These are phyloP conservation scores for Gossypium australe DNA, from an alignment of 345 rosid species.

Conservation along the genomic window DNA sequence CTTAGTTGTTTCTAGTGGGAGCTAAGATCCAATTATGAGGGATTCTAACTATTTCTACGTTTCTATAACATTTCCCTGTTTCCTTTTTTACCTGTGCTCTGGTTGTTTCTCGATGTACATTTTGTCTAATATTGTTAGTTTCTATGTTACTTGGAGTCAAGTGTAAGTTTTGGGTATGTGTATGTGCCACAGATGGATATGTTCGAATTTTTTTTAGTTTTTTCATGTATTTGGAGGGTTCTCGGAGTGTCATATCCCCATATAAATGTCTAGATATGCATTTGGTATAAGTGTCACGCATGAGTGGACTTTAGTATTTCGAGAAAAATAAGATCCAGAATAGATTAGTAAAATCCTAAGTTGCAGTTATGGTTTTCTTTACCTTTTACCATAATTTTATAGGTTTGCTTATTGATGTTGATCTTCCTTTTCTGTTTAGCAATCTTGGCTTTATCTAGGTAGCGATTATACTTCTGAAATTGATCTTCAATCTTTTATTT, in stretches of 20 bases:
- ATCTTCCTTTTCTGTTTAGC: background rate
- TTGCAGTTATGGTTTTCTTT: too few relatives aligned
- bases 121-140: background rate
- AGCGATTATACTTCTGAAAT: background rate
- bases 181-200: background rate
- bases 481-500: background rate
- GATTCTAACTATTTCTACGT: background rate
- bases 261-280: background rate
- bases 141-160: background rate
- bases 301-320: too few relatives aligned
- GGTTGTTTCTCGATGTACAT: background rate
- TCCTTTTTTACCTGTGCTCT: background rate
- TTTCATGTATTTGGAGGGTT: background rate
- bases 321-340: too few relatives aligned
- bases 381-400: too few relatives aligned
- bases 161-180: background rate
- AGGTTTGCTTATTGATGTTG: background rate
- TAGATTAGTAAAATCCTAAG: too few relatives aligned
- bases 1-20: too few relatives aligned
- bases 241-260: background rate
- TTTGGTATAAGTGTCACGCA: too few relatives aligned
- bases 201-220: background rate
- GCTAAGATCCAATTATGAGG: too few relatives aligned
- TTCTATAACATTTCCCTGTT: background rate
- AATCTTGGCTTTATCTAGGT: background rate